These are phyloP conservation scores for Papiliotrema laurentii DNA, from an alignment of 1,284 basidiomycete genomes.

Conservation along the genomic window DNA sequence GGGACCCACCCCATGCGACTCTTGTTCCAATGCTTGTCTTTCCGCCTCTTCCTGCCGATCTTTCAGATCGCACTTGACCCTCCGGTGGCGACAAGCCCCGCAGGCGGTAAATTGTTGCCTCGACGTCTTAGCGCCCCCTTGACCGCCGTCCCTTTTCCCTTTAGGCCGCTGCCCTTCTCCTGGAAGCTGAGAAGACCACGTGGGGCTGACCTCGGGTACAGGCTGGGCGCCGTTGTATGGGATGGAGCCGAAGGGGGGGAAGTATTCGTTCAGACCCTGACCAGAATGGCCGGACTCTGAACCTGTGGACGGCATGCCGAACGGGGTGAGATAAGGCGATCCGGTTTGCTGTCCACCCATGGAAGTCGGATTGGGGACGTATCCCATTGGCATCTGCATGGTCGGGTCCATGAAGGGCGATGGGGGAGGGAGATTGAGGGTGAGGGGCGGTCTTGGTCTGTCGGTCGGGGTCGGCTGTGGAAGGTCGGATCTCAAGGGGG, in stretches of 20 bases:
- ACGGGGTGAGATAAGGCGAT: background rate
- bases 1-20: constrained; percentile 50
- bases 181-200: constrained; percentile 1
- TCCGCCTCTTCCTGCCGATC: constrained; percentile 38
- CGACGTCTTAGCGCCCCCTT: constrained; percentile 46
- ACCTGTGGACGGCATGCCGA: background rate
- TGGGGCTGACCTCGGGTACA: background rate
- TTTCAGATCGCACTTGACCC: constrained; percentile 50
- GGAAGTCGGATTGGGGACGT: background rate
- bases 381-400: background rate
- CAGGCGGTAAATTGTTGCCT: constrained; percentile 81
- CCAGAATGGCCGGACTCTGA: background rate
- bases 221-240: background rate
- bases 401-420: background rate
- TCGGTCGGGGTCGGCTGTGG: background rate
- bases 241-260: constrained; percentile 1
- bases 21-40: constrained; percentile 8
- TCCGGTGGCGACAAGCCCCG: constrained; percentile 80
- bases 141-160: background rate
- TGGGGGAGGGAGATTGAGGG: background rate
- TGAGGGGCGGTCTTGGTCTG: background rate
- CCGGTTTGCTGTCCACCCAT: background rate
- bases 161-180: background rate
- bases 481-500: background rate
- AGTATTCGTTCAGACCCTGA: constrained; percentile 13